These are phyloP conservation scores for Lanmaoa pseudosensibilis DNA, from an alignment of 768 basidiomycete genomes.

Conservation along the genomic window DNA sequence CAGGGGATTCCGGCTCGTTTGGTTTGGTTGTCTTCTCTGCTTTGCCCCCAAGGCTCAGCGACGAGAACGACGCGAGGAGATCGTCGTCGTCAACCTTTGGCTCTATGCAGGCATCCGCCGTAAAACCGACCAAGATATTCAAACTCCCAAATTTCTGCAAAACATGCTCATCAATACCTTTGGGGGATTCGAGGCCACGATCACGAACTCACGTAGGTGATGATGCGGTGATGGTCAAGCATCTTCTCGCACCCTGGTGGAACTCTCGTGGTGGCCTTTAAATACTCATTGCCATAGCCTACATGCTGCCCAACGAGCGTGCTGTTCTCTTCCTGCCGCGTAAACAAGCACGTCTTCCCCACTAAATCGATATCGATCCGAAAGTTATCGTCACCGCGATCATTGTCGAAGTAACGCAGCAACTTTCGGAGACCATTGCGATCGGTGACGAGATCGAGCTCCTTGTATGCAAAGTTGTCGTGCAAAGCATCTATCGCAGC, in stretches of 20 bases:
- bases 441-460: conserved; percentile 56
- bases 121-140: conserved; percentile 58
- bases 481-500: conserved; percentile 52
- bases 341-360: conserved; percentile 61
- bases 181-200: neutral
- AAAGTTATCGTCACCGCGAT: conserved; percentile 42
- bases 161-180: neutral
- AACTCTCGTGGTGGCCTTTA: conserved; percentile 51
- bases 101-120: conserved; percentile 46
- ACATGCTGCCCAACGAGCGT: conserved; percentile 27
- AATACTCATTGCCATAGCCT: conserved; percentile 61
- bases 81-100: conserved; percentile 22
- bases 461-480: conserved; percentile 24
- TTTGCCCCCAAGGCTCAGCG: conserved; percentile 18
- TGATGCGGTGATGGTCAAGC: conserved; percentile 61
- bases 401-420: conserved; percentile 46
- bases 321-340: conserved; percentile 48
- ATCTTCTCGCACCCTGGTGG: conserved; percentile 49
- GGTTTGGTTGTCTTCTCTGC: neutral
- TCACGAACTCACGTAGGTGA: conserved; percentile 53
- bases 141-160: conserved; percentile 56
- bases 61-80: conserved; percentile 28
- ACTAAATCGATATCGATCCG: conserved; percentile 69
- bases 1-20: neutral
- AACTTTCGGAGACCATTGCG: conserved; percentile 67